Base-by-base conservation (phyloP, 305 asterid species). In the Striga hermonthica region DNA sequence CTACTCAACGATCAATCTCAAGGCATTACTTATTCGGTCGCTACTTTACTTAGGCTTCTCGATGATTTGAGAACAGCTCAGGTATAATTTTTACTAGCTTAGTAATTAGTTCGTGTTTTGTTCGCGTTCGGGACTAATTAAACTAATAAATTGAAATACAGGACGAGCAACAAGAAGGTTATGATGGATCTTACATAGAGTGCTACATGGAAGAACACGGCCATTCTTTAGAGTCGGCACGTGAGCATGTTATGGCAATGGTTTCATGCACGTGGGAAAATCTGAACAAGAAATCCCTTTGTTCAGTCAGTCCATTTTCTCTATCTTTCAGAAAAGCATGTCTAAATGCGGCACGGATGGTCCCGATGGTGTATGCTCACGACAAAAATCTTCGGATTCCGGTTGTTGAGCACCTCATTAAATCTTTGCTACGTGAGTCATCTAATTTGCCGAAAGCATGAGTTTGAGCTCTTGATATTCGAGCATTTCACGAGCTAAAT, bases 321-420 rank as follows among this genome's bases (percentile, higher is more conserved):
- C 41, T 59, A 3, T 44, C 72, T 31, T 80, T 82, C 63, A 68
- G 47, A 62, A 57, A 65, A 58, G 82, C 78, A 7, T 66, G 75
- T 37, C 72, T 84, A 0, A 80, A 49, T 61, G 40, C 74, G 2
- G 86, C 91, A 3, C 77, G 78, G 38, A 76, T 80, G 86, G 79
- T 84, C 34, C 82, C 84, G 12, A 61, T 75, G 3, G 80, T 82
- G 90, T 82, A 82, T 35, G 57, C 28, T 57, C 76, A 84, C n/a
- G 80, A 78, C 48, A 57, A 65, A 11, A 38, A 65, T 5, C 77
- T 72, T 12, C 12, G 12, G 3, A 84, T 82, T 4, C 84, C 80
- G 5, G n/a, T 63, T n/a, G 28, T 53, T 45, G 44, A 9, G 9
- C 43, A 39, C 9, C 43, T 4, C 9, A 39, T 39, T 39, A 39